Evolutionary conservation across 805 yeast genomes (phyloP).

Genomic region (Wickerhamomyces hampshirensis): DNA sequence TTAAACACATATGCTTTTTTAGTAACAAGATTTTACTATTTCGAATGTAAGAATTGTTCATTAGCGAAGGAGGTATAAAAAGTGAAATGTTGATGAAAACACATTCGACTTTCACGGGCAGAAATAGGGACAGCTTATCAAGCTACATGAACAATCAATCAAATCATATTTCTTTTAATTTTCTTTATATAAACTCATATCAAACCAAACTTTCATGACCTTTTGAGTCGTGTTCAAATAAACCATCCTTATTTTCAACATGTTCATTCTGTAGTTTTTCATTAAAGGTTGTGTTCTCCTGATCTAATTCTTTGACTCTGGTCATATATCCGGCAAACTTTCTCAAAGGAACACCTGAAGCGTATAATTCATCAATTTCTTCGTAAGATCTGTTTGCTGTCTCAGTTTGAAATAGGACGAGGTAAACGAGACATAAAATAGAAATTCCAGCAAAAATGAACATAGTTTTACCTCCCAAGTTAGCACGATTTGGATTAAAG

Average conservation of each 20-base stretch:
- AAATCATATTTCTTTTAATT: no score
- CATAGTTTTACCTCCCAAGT: constrained; percentile 39
- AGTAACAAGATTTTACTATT: no score
- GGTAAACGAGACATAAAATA: constrained; percentile 29
- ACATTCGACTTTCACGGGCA: no score
- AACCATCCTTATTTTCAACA: background rate
- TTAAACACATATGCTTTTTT: no score
- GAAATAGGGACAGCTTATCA: no score
- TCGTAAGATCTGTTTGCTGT: constrained; percentile 47
- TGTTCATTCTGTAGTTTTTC: constrained; percentile 3
- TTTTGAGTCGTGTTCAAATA: no score
- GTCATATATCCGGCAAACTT: constrained; percentile 17
- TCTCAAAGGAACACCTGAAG: constrained; percentile 25
- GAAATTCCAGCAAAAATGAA: constrained; percentile 37
- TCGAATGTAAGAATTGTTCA: no score
- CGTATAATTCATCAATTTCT: constrained; percentile 50
- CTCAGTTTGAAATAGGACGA: constrained; percentile 48
- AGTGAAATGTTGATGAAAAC: no score
- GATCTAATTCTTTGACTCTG: constrained; percentile 1
- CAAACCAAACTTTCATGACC: no score
- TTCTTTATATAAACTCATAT: no score
- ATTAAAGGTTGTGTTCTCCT: constrained; percentile 1
- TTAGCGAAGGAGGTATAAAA: no score
- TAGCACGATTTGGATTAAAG: constrained; percentile 36
- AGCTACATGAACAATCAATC: no score